Conservation (phyloP, 345 rosid genomes). For the Populus nigra region DNA sequence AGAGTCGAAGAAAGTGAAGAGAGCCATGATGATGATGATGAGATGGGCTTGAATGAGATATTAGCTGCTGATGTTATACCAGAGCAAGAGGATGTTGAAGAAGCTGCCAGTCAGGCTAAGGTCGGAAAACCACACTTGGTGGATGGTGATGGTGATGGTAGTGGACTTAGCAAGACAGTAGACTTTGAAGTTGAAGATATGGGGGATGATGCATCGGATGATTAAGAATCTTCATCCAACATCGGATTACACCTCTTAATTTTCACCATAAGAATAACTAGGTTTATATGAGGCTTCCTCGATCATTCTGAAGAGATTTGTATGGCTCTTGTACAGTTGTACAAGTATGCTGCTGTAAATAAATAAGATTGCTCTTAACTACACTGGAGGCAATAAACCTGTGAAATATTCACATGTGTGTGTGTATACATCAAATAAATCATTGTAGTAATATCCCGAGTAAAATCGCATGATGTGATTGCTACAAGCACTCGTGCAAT, state of each 20-base stretch:
- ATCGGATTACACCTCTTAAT: too few relatives aligned
- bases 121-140: background rate
- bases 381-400: background rate
- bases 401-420: background rate
- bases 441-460: too few relatives aligned
- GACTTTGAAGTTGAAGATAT: conserved; percentile 1
- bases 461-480: too few relatives aligned
- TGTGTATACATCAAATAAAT: too few relatives aligned
- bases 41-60: conserved; percentile 11
- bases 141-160: background rate
- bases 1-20: conserved; percentile 48
- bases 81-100: conserved; percentile 19
- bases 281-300: background rate
- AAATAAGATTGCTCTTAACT: background rate
- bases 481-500: too few relatives aligned
- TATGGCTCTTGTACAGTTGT: background rate
- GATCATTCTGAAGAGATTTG: background rate
- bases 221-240: background rate
- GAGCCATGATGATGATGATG: conserved; percentile 4
- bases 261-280: too few relatives aligned
- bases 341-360: background rate
- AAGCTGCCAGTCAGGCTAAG: background rate
- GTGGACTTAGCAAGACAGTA: background rate
- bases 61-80: conserved; percentile 10
- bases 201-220: conserved; percentile 1